phyloP scores from a whole-genome alignment of 306 rosid species.

The Citrullus colocynthis region DNA sequence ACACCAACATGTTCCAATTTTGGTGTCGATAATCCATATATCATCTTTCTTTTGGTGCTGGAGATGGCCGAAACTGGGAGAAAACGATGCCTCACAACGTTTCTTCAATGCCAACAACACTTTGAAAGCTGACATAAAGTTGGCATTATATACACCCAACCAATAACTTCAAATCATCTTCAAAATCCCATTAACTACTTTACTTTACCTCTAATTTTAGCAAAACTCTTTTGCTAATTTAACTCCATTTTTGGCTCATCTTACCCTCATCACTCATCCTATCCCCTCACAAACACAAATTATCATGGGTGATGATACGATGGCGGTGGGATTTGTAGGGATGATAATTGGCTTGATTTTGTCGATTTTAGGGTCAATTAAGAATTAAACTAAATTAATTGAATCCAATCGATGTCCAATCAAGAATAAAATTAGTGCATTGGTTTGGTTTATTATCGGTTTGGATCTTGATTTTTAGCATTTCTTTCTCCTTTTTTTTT shows the following conservation, averaged over 20 bases:
- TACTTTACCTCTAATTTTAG: not conserved
- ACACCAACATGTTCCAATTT: conserved; percentile 5
- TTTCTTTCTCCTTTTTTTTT: too few relatives aligned
- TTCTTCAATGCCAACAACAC: conserved; percentile 20
- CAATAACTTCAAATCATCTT: not conserved
- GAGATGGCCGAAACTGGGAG: conserved; percentile 22
- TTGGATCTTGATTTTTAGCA: too few relatives aligned
- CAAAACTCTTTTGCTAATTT: not conserved
- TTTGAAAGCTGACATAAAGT: conserved; percentile 23
- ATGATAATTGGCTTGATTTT: too few relatives aligned
- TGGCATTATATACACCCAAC: conserved; percentile 18
- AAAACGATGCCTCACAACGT: conserved; percentile 37
- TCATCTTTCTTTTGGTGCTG: conserved; percentile 12
- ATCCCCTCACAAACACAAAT: not conserved
- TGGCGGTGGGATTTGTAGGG: not conserved
- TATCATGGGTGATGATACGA: not conserved
- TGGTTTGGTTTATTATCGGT: too few relatives aligned
- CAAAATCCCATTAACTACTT: not conserved
- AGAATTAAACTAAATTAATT: too few relatives aligned
- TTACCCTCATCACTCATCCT: not conserved
- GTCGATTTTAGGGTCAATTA: too few relatives aligned
- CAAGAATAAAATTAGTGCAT: too few relatives aligned
- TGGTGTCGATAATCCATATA: not conserved
- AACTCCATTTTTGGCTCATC: not conserved
- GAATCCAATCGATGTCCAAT: too few relatives aligned